Base-by-base conservation (phyloP, 352 stramenopile species). In the Pythium coloratum region DNA sequence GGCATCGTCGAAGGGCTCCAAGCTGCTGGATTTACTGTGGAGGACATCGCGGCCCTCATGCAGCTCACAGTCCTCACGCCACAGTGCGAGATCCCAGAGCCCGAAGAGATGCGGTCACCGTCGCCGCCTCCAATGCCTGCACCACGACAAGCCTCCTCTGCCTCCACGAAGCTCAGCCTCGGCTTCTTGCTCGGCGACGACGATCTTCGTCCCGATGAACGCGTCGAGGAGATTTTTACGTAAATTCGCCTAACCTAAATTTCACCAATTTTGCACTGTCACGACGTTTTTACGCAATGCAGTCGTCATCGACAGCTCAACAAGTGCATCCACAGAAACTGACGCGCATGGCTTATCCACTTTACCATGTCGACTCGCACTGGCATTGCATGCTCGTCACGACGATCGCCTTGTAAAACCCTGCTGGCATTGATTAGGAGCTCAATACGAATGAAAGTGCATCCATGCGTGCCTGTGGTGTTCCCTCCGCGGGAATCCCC, bases 11-110 rank as follows among this genome's bases (percentile, higher is more conserved):
- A 64, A 33, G 59, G 59, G 2, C 66, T 72, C 18, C 53, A 60
- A 26, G 44, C 38, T 36, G 59, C 59, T 1, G 66, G 66, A 1
- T 64, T 67, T 28, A 34, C 24, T 14, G 53, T 67, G 6, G 46
- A 64, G 3, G 66, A 72, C 42, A 64, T 72, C 46, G 32, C 53
- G 16, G 49, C 50, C 58, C 65, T 71, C 51, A 71, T 66, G 58
- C 57, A 66, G 54, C 50, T 33, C 28, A 63, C 53, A 7, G 65
- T 66, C n/a, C 33, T 71, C 30, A 67, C 65, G 33, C 51, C 58
- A 8, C 32, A 66, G 10, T 65, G 64, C 34, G 60, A 42, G 57
- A 70, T 70, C 32, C 64, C 64, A 13, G 64, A 58, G 16, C 56
- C 24, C 1, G n/a, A 14, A 6, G 55, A 64, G 32, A 62, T 7